phyloP scores from a whole-genome alignment of 2,329 filamentous ascomycete species.

The Aspergillus sergii region DNA sequence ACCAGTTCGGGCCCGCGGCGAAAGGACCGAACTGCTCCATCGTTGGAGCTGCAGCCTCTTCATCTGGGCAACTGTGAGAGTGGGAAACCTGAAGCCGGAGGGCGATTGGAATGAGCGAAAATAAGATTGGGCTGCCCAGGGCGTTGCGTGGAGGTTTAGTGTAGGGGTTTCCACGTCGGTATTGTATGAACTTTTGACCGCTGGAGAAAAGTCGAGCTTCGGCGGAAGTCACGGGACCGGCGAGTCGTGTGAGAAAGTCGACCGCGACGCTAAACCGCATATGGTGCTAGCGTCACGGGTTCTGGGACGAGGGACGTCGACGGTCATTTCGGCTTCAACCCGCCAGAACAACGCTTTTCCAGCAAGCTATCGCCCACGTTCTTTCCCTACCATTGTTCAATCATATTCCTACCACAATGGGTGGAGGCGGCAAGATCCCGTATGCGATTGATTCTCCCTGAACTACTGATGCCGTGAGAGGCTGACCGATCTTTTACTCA shows the following conservation, averaged over 20 bases:
- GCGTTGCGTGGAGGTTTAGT: constrained; percentile 17
- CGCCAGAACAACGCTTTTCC: constrained; percentile 24
- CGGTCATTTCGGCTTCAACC: constrained; percentile 35
- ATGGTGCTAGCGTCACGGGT: constrained; percentile 29
- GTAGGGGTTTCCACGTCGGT: constrained; percentile 13
- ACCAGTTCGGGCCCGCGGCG: constrained; percentile 48
- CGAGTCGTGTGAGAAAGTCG: constrained; percentile 32
- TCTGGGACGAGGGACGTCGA: constrained; percentile 31
- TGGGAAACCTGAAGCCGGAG: constrained; percentile 10
- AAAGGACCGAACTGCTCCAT: constrained; percentile 55
- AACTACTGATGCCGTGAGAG: constrained; percentile 2
- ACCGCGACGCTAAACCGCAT: constrained; percentile 30
- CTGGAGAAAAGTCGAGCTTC: constrained; percentile 42
- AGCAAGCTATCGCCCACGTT: constrained; percentile 27
- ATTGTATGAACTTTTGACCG: constrained; percentile 26
- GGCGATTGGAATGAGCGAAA: constrained; percentile 10
- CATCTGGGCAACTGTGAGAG: constrained; percentile 42
- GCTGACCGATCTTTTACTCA: constrained; percentile 44
- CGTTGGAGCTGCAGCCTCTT: constrained; percentile 54
- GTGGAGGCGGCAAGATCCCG: constrained; percentile 79
- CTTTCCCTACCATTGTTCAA: constrained; percentile 24
- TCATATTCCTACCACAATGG: constrained; percentile 50
- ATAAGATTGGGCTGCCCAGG: constrained; percentile 22
- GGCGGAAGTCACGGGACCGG: constrained; percentile 41
- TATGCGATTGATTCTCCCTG: constrained; percentile 50